Evolutionary conservation across 78 protist species (phyloP).

Genomic region (Isochrysis galbana): DNA sequence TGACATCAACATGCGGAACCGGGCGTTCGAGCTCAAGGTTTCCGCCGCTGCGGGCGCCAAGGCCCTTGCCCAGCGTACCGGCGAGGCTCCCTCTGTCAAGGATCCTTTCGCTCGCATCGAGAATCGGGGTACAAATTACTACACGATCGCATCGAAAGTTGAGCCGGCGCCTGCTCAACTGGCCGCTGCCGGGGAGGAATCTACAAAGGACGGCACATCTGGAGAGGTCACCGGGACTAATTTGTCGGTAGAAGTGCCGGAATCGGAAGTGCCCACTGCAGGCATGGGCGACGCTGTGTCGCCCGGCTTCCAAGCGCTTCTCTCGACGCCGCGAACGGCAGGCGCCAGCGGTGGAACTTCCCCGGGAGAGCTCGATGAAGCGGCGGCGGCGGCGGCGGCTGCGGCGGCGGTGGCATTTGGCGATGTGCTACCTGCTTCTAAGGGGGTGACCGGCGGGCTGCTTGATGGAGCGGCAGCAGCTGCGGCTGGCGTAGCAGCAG

Average conservation of each 20-base stretch:
- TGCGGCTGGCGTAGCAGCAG: not conserved
- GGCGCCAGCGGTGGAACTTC: not conserved
- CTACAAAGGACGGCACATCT: not conserved
- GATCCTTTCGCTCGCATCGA: not conserved
- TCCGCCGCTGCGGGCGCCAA: not conserved
- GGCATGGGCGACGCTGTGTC: not conserved
- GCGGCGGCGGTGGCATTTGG: not conserved
- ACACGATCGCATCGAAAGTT: not conserved
- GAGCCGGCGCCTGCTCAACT: not conserved
- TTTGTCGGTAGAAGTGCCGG: not conserved
- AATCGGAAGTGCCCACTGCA: not conserved
- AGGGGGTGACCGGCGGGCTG: too few relatives aligned
- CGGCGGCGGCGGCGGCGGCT: not conserved
- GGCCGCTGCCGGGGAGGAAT: not conserved
- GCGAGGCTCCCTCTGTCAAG: not conserved
- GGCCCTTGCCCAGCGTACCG: not conserved
- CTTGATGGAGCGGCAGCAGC: not conserved
- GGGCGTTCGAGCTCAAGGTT: not conserved
- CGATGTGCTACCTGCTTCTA: too few relatives aligned
- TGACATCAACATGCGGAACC: constrained; percentile 17
- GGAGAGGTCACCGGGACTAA: not conserved
- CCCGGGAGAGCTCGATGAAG: not conserved
- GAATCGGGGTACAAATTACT: not conserved
- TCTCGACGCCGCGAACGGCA: not conserved
- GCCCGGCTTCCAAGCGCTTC: not conserved